Conservation (phyloP, 495 filamentous ascomycete species). For the Coniosporium apollinis region DNA sequence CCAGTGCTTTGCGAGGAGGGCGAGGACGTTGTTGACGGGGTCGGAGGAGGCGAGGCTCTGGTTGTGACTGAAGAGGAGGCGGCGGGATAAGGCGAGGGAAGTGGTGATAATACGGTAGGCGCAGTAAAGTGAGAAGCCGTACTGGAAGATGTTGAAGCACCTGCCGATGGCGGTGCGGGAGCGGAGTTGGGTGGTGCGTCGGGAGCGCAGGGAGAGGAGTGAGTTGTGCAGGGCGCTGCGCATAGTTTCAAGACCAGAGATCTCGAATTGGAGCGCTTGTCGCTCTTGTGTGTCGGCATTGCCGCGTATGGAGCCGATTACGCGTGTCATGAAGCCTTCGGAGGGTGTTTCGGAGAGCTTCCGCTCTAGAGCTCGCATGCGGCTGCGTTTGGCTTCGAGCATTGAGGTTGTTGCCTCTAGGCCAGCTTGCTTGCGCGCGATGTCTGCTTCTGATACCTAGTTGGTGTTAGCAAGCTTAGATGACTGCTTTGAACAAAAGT, state of each 20-base stretch:
- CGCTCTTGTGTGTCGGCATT: slow-evolving; percentile 47
- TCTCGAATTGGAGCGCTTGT: slow-evolving; percentile 50
- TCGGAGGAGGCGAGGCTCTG: slow-evolving; percentile 48
- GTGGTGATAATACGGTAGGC: slow-evolving; percentile 58
- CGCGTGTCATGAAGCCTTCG: slow-evolving; percentile 47
- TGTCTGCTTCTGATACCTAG: slow-evolving; percentile 50
- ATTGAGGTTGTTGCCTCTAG: slow-evolving; percentile 60
- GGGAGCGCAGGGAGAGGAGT: slow-evolving; percentile 37
- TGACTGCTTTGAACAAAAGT: too few relatives aligned
- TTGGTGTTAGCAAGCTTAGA: slow-evolving; percentile 11
- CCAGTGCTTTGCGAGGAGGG: slow-evolving; percentile 55
- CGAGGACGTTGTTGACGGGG: slow-evolving; percentile 59
- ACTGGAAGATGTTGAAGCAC: slow-evolving; percentile 35
- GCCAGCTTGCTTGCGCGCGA: slow-evolving; percentile 55
- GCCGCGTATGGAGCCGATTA: slow-evolving; percentile 46
- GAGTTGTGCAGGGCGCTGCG: slow-evolving; percentile 44
- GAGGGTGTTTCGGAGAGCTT: slow-evolving; percentile 36
- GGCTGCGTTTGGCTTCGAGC: slow-evolving; percentile 48
- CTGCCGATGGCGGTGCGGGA: slow-evolving; percentile 45
- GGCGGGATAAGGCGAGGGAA: slow-evolving; percentile 39
- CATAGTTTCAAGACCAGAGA: slow-evolving; percentile 65
- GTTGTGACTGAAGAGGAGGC: slow-evolving; percentile 20
- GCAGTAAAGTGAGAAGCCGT: slow-evolving; percentile 58
- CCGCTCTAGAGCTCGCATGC: slow-evolving; percentile 46
- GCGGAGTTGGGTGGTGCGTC: slow-evolving; percentile 40